Percentiles rank a stretch among this genome's conserved stretches.
Conservation (phyloP, 2,329 filamentous ascomycete genomes). For the Chaetomiaceae sp. region DNA sequence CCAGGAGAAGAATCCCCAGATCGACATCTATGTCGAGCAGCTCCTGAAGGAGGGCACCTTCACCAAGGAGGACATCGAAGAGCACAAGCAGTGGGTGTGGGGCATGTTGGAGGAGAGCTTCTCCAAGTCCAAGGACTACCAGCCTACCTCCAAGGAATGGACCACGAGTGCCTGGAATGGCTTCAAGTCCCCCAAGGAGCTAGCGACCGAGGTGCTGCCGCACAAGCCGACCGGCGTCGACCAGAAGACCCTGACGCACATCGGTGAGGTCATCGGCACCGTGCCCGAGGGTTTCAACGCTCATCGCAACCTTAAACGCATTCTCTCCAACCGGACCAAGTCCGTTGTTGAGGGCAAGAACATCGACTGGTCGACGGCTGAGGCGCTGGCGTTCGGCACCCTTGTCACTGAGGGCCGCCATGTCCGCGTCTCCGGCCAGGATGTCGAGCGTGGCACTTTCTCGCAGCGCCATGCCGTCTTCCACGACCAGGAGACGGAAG, state of each 20-base stretch:
- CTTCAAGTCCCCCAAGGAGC: conserved; percentile 98
- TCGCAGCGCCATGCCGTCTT: conserved; percentile 96
- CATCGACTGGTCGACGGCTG: conserved; percentile 96
- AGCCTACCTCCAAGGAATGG: conserved; percentile 96
- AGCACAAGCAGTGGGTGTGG: conserved; percentile 99
- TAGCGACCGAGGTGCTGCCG: conserved; percentile 88
- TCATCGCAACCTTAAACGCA: conserved; percentile 96
- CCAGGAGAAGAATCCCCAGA: conserved; percentile 72
- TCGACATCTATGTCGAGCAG: conserved; percentile 89
- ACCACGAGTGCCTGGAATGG: conserved; percentile 98
- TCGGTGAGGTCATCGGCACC: conserved; percentile 74
- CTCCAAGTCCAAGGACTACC: conserved; percentile 94
- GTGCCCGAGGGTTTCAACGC: conserved; percentile 81
- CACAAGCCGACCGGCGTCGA: conserved; percentile 85
- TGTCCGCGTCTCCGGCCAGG: conserved; percentile 95
- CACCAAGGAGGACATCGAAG: conserved; percentile 94
- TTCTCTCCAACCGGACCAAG: conserved; percentile 84
- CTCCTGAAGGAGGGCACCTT: conserved; percentile 89
- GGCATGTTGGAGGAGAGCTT: conserved; percentile 98
- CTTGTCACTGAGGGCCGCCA: conserved; percentile 92
- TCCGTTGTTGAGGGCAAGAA: conserved; percentile 85
- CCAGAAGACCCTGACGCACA: conserved; percentile 67
- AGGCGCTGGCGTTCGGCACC: conserved; percentile 90
- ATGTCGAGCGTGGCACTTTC: conserved; percentile 99
- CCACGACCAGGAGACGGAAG: conserved; percentile 93